Base-by-base conservation (phyloP, 352 stramenopile genomes). In the Phytophthora sansomeana region DNA sequence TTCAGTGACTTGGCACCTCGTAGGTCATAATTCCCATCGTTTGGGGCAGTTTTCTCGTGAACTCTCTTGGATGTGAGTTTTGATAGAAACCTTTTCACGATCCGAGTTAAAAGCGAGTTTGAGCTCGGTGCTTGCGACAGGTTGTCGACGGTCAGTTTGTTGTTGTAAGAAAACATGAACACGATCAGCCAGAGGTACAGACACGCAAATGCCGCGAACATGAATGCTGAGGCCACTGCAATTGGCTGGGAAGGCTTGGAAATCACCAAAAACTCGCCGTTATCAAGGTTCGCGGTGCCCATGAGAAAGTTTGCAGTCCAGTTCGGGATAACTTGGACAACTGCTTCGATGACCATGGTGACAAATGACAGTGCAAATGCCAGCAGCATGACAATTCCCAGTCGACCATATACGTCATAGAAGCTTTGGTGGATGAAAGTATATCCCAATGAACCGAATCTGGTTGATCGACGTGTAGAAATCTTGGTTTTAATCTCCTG, bases 191-290 rank as follows among this genome's bases (percentile, higher is more conserved):
- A 65, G 7, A 80, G 39, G 38, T 85, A 86, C 26, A 68, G 69
- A 3, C 36, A 60, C 2, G 53, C 71, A 33, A 81, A 80, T 13
- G 73, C 42, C 17, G 75, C 44, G 4, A 89, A 46, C 32, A 78
- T 52, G 5, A 67, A 36, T 1, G 71, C 65, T 9, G 75, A 77
- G 5, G 73, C 58, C 24, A 79, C 67, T 6, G 71, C 73, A 1
- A 76, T 75, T 0, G 30, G 56, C 5, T 56, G 33, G 11, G 77
- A 71, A 2, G 75, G 63, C 26, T 78, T 66, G 0, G 74, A 63
- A 28, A 84, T 61, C 36, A 85, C 49, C 53, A 82, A 70, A 35
- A 89, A 89, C 11, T 87, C 71, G 11, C 80, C 80, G 11, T 74
- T 66, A 42, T 89, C 77, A 13, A 78, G 72, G 6, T 32, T 56